Evolutionary conservation across 352 stramenopile genomes (phyloP).

Genomic region (Phytophthora kernoviae): DNA sequence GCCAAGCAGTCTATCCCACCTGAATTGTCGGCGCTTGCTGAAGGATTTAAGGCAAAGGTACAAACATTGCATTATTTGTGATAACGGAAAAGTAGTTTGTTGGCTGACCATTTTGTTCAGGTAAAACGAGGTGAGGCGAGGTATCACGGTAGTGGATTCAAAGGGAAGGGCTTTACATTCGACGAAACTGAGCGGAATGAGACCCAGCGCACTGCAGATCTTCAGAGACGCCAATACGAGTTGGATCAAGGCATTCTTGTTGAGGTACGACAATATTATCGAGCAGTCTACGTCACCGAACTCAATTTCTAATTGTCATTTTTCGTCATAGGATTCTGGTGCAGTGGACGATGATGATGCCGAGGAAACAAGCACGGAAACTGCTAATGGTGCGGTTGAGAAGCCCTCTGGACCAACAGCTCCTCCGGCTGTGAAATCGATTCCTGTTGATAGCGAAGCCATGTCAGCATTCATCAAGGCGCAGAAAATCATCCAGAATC

Average conservation of each 20-base stretch:
- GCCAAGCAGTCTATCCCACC: conserved; percentile 76
- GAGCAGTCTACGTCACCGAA: background rate
- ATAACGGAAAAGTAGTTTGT: conserved; percentile 1
- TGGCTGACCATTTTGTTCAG: conserved; percentile 18
- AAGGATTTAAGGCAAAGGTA: conserved; percentile 96
- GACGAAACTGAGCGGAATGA: conserved; percentile 98
- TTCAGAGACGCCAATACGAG: conserved; percentile 92
- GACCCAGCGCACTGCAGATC: conserved; percentile 91
- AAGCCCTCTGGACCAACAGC: conserved; percentile 20
- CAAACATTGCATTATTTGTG: background rate
- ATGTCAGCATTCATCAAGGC: conserved; percentile 82
- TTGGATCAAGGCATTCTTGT: conserved; percentile 84
- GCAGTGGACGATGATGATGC: conserved; percentile 62
- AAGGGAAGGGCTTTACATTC: conserved; percentile 98
- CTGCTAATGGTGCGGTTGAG: conserved; percentile 12
- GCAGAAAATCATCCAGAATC: conserved; percentile 84
- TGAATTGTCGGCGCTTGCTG: conserved; percentile 92
- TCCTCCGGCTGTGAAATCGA: conserved; percentile 17
- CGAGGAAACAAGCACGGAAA: conserved; percentile 46
- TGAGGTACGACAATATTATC: conserved; percentile 42
- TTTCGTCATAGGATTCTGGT: conserved; percentile 41
- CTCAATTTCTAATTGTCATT: conserved; percentile 11
- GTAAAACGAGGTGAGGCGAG: conserved; percentile 95
- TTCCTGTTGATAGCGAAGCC: conserved; percentile 54
- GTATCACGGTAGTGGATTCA: conserved; percentile 96